A percentile compares a stretch with the other conserved stretches of the same genome.
phyloP scores from a whole-genome alignment of 139 green algal genomes.

The Coelastrella sp. region DNA sequence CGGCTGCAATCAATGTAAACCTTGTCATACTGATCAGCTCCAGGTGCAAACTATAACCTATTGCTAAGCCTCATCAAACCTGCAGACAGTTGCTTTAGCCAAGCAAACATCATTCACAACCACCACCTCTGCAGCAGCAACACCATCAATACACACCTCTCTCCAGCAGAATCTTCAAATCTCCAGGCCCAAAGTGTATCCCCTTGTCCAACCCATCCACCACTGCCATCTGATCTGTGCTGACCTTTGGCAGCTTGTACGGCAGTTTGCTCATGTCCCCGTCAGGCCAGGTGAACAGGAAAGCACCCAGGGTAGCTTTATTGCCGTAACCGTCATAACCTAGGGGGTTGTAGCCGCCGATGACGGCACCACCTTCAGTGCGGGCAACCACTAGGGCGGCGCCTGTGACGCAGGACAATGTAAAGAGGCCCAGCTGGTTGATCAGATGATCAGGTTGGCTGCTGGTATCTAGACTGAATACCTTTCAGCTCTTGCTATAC shows the following conservation, averaged over 20 bases:
- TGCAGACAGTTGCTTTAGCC: too few relatives aligned
- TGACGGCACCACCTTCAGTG: slow-evolving; percentile 49
- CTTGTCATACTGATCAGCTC: too few relatives aligned
- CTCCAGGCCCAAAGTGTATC: slow-evolving; percentile 37
- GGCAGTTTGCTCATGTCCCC: not conserved
- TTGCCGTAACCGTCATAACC: slow-evolving; percentile 16
- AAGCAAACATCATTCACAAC: too few relatives aligned
- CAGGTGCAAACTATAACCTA: too few relatives aligned
- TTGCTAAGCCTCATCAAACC: too few relatives aligned
- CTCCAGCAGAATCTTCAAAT: slow-evolving; percentile 52
- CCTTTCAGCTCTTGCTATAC: too few relatives aligned
- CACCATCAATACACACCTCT: not conserved
- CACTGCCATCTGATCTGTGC: slow-evolving; percentile 50
- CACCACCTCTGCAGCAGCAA: not conserved
- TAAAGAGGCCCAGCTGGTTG: too few relatives aligned
- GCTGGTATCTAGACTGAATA: too few relatives aligned
- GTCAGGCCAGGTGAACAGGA: slow-evolving; percentile 32
- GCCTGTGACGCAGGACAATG: too few relatives aligned
- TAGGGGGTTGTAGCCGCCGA: slow-evolving; percentile 59
- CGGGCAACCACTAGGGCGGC: slow-evolving; percentile 42
- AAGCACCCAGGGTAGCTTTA: slow-evolving; percentile 31
- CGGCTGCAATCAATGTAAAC: too few relatives aligned
- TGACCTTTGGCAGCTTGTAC: slow-evolving; percentile 25
- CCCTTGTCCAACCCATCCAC: slow-evolving; percentile 46
- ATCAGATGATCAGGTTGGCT: too few relatives aligned